Base-by-base conservation (phyloP, 208 protist species). In the Trypanosoma lewisi region DNA sequence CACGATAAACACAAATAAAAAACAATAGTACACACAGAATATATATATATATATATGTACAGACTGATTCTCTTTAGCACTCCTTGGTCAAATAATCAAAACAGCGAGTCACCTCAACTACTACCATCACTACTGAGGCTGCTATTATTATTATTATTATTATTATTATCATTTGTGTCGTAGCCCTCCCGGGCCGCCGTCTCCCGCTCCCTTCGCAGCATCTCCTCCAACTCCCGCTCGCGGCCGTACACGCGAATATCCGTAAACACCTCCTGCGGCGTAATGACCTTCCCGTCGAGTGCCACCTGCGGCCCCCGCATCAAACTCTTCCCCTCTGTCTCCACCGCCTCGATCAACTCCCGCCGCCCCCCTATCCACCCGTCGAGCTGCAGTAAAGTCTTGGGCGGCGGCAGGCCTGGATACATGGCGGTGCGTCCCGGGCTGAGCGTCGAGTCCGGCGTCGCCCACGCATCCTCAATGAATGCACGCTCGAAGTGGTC, bases 291-390 rank as follows among this genome's bases (percentile, higher is more conserved):
- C 16, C 89, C 89, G 60, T 95, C 89, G 21, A 95, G 65, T 19
- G 75, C 69, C 27, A 75, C 67, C 52, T 78, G 69, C 23, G 54
- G 48, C 0, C 82, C 85, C 0, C 74, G 65, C 72, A 90, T 62
- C 47, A 94, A 59, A 57, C 83, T 89, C n/a, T 68, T 75, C 16
- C 89, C 89, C 27, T 87, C 44, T 17, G 89, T 92, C 28, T 82
- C 73, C 0, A 95, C 62, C 5, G 84, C 89, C 47, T 93, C 82
- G 12, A 91, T 56, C 23, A 95, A 70, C 69, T 95, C 85, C 27
- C 56, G 82, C 1, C 86, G 83, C 53, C 87, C 84, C 25, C 89
- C 89, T 0, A 84, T 64, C 86, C 89, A 95, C 33, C 89, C 89
- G 23, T 93, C 84, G 41, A 83, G 78, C 57, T 72, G 45, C n/a